These are phyloP conservation scores for Ustilago tritici DNA, from an alignment of 1,284 basidiomycete genomes.

Conservation along the genomic window DNA sequence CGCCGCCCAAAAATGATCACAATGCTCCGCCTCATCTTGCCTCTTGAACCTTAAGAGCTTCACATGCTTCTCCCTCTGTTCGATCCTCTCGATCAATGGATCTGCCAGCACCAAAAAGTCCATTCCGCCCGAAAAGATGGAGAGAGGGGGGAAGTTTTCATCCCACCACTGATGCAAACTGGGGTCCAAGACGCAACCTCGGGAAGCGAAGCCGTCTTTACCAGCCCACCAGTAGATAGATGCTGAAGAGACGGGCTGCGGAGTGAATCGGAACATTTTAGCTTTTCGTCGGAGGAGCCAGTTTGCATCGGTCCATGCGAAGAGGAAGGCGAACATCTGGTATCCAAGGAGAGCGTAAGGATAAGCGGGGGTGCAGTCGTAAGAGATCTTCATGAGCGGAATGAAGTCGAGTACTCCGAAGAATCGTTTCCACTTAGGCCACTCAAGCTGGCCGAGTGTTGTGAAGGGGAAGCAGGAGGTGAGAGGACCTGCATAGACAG, in stretches of 20 bases:
- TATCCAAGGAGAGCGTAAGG: constrained; percentile 70
- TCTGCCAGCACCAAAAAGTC: constrained; percentile 66
- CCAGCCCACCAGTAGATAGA: constrained; percentile 76
- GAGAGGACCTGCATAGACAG: constrained; percentile 76
- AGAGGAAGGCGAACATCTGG: constrained; percentile 76
- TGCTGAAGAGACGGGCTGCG: constrained; percentile 74
- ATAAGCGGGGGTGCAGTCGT: constrained; percentile 74
- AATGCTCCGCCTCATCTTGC: constrained; percentile 72
- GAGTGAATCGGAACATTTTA: constrained; percentile 78
- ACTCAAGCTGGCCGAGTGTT: constrained; percentile 69
- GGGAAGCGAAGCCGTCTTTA: constrained; percentile 74
- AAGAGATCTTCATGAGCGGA: constrained; percentile 75
- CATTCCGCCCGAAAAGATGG: constrained; percentile 73
- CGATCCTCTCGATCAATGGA: constrained; percentile 61
- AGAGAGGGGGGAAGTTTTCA: constrained; percentile 75
- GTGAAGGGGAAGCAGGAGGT: constrained; percentile 75
- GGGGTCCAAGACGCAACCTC: constrained; percentile 75
- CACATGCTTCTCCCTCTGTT: constrained; percentile 70
- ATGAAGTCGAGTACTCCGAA: constrained; percentile 77
- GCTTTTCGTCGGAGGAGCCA: constrained; percentile 74
- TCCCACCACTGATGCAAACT: constrained; percentile 73
- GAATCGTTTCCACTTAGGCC: constrained; percentile 74
- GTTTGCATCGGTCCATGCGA: constrained; percentile 76
- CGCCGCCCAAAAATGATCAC: constrained; percentile 74
- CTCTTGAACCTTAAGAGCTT: constrained; percentile 73